Evolutionary conservation across 2,329 filamentous ascomycete genomes (phyloP), one percentile per base, ranked within the genome.

Genomic region (Cordyceps farinosa): DNA sequence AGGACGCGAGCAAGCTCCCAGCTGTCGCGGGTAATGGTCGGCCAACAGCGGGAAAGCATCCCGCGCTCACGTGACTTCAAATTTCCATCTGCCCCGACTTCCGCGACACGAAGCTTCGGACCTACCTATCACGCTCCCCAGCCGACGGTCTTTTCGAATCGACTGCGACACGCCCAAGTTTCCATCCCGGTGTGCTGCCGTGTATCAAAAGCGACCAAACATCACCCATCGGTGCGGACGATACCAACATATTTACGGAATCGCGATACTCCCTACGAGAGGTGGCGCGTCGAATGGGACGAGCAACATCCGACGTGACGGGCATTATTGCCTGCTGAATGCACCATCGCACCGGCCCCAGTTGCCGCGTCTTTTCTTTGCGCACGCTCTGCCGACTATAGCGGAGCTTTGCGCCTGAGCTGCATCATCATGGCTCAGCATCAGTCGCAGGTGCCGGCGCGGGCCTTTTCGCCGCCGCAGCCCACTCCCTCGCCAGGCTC

Each of bases 381-480:
- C 60, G 51, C 42, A 36, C 27, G 40, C 51, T 62, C 51, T 48
- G 32, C 62, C n/a, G 50, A 52, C 30, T 53, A 42, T 61, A 62
- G 56, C 58, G 40, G 34, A 47, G 62, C 38, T 55, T 29, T 40
- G 54, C 42, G 54, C 54, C 48, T 54, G 61, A 55, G 36, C 47
- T 51, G 57, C 38, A 34, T 38, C 60, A 67, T 67, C 67, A 85
- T 88, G 86, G 84, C 86, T 70, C 86, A 88, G 72, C 83, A 84
- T 58, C 84, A 86, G 67, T 76, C 79, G n/a, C 74, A 76, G 74
- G 73, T 75, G 68, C 78, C 82, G 58, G 80, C 82, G 62, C 81
- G 82, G 67, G 77, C 81, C 61, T 90, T 85, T 75, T 88, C 87
- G 66, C 86, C 86, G 68, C 82, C 84, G 36, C 87, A 85, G 63